Base-by-base conservation (phyloP, 768 basidiomycete genomes). In the Hygrocybe punicea region DNA sequence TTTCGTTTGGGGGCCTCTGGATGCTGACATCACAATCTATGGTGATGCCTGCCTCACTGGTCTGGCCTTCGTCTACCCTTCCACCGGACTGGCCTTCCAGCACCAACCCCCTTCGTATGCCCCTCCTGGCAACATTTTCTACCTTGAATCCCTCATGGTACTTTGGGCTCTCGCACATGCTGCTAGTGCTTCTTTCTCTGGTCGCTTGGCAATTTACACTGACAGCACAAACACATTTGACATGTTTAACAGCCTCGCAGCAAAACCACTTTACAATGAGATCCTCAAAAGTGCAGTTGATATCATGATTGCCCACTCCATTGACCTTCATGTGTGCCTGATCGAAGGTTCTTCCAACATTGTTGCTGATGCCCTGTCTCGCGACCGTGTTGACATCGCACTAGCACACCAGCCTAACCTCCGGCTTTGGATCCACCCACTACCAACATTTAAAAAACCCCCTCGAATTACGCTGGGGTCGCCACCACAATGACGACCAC, bases 121-220 rank as follows among this genome's bases (percentile, higher is more conserved):
- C 0, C 55, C 53, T 0, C 14, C 21, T 0, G 39, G 58, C 4
- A 34, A 50, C 3, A 73, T 71, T 19, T 71, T 70, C 57, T 69
- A 53, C 34, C 58, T 61, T 3, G 68, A 73, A 50, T 69, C 68
- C 0, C 50, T 68, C 1, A 53, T 60, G n/a, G 64, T 71, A 4
- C 44, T 21, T 13, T 62, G 37, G 3, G 60, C 63, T 0, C 29
- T 67, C 1, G 23, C 60, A 3, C 6, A 59, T 21, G 53, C 39
- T 4, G 37, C 35, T n/a, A 14, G n/a, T n/a, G 35, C 6, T 13
- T 14, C 11, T 35, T 23, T 16, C 17, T 48, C 42, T 10, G 37
- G 19, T 47, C 42, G 44, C 8, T 23, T 70, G 16, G 42, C 62
- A 4, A 56, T 72, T 21, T 69, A 55, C 51, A 64, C 66, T 1